phyloP scores from a whole-genome alignment of 768 basidiomycete genomes.

The Suillus variegatus region DNA sequence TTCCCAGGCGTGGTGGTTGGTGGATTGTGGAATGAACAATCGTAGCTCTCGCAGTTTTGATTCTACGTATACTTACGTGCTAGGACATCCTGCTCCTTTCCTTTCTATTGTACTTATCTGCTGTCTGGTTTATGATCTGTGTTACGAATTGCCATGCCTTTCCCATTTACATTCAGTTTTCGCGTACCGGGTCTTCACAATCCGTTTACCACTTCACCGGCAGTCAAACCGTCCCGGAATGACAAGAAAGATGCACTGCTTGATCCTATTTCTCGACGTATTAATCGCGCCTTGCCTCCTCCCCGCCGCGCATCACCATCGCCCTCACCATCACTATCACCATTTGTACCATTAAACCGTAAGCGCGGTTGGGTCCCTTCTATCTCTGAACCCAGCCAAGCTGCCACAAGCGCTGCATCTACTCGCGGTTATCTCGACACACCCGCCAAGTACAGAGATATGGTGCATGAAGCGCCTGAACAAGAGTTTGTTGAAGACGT shows the following conservation, averaged over 20 bases:
- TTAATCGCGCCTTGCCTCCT: conserved; percentile 16
- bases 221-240: conserved; percentile 27
- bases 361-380: conserved; percentile 79
- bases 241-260: conserved; percentile 21
- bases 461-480: conserved; percentile 30
- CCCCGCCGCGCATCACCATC: conserved; percentile 26
- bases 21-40: not conserved
- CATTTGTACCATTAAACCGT: conserved; percentile 43
- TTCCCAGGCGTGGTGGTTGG: not conserved
- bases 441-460: conserved; percentile 59
- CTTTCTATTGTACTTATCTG: conserved; percentile 7
- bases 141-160: conserved; percentile 43
- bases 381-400: conserved; percentile 54
- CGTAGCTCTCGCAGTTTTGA: not conserved
- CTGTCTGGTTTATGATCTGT: conserved; percentile 21
- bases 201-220: conserved; percentile 50
- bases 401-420: conserved; percentile 51
- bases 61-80: not conserved
- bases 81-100: not conserved
- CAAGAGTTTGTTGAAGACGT: conserved; percentile 45
- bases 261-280: conserved; percentile 20
- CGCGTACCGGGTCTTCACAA: conserved; percentile 65
- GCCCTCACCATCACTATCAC: conserved; percentile 25
- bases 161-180: conserved; percentile 75
- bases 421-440: conserved; percentile 70